Base-by-base conservation (phyloP, 2,329 filamentous ascomycete species). In the Aspergillus sp. region DNA sequence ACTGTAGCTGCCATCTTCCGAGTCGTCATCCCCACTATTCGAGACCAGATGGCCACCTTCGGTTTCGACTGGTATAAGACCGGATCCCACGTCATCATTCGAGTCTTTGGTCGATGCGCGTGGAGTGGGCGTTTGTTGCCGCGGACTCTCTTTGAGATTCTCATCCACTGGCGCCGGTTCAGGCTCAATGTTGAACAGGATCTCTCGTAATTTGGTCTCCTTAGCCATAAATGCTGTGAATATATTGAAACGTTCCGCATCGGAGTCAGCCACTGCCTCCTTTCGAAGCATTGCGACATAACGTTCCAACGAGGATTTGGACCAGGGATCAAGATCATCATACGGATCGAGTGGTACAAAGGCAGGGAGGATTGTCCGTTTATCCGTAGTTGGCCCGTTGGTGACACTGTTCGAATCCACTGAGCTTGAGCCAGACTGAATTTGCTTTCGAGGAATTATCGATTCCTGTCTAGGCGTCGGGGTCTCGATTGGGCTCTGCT, bases 271-370 rank as follows among this genome's bases (percentile, higher is more conserved):
- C 58, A 76, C 73, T 30, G 80, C 77, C 66, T 86, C 84, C 55
- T 80, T 78, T 52, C 80, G 79, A 23, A 86, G 73, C 82, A 86
- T 86, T 3, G 76, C 74, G 30, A 84, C 80, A 65, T 82, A 86
- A 44, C 83, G 77, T 53, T 82, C 80, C 51, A 86, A 69, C 25
- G 84, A 86, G 2, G 82, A 82, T 64, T 79, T 82, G 64, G 81
- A 85, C 81, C 84, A 85, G 2, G 82, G 80, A 61, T 84, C 82
- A n/a, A 86, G 74, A 64, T 84, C 83, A 23, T 77, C 78, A 60
- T 81, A 81, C 5, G 81, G 81, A 64, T 84, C 79, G 21, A 54
- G 76, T 59, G 57, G 42, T 41, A 67, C 71, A 15, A 64, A 51
- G 7, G 64, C 57, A n/a, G 49, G 47, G 27, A 56, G 58, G 30